These are phyloP conservation scores for Puya raimondii DNA, from an alignment of 176 grass and related monocot species.

Conservation along the genomic window DNA sequence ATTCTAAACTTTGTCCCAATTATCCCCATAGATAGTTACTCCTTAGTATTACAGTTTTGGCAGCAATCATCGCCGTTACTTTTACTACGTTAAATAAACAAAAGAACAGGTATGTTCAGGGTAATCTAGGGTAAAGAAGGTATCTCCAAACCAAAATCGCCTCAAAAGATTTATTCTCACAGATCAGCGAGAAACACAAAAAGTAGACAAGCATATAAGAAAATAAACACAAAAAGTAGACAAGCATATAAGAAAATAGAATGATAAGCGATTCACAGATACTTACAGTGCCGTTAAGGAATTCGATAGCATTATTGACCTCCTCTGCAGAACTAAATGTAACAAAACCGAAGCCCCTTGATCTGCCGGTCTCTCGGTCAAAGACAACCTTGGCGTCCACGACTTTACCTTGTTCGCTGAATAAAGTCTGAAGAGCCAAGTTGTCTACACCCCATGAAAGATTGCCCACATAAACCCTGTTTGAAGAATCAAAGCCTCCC, in stretches of 20 bases:
- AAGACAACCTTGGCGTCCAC: constrained; percentile 72
- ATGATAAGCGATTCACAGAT: not conserved
- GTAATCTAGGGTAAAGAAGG: too few species aligned
- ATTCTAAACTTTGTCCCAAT: not conserved
- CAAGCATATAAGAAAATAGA: not conserved
- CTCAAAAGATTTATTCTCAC: too few species aligned
- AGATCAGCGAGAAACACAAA: too few species aligned
- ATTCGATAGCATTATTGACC: constrained; percentile 66
- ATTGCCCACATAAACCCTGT: constrained; percentile 84
- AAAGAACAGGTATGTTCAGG: too few species aligned
- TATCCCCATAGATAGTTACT: not conserved
- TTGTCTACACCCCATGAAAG: constrained; percentile 91
- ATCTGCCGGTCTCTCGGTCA: constrained; percentile 80
- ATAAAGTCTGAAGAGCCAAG: constrained; percentile 65
- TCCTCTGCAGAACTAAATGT: constrained; percentile 51
- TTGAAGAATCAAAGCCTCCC: constrained; percentile 25
- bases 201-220: not conserved
- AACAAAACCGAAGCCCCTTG: constrained; percentile 92
- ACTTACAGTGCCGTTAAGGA: constrained; percentile 81
- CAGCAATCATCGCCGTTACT: not conserved
- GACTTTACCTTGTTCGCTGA: constrained; percentile 79
- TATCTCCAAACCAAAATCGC: too few species aligned
- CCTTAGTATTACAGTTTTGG: not conserved
- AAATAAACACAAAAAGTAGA: not conserved
- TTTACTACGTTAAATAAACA: not conserved